Evolutionary conservation across 2,329 filamentous ascomycete species (phyloP).

Genomic region (Ophiostoma populinum): DNA sequence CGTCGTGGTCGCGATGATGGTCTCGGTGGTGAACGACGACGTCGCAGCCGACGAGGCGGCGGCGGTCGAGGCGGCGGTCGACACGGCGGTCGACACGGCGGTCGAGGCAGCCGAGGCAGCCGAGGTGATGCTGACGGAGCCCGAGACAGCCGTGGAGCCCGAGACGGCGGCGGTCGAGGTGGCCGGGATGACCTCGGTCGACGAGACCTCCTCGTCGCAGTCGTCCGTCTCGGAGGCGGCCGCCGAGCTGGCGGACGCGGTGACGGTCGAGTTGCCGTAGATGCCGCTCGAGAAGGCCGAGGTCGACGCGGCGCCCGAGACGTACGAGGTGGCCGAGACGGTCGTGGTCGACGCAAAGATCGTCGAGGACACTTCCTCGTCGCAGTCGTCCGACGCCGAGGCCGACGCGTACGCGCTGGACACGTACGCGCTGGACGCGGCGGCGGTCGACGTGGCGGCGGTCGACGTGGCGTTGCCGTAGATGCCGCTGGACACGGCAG

Average conservation of each 20-base stretch:
- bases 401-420: neutral
- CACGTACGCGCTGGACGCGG: neutral
- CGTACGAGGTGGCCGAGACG: neutral
- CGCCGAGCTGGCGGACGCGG: neutral
- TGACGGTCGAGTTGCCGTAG: neutral
- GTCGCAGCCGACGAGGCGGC: neutral
- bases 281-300: neutral
- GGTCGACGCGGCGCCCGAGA: neutral
- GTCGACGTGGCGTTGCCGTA: neutral
- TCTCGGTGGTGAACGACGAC: slow-evolving; percentile 7
- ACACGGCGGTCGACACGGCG: neutral
- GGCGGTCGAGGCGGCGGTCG: neutral
- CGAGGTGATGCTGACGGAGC: slow-evolving; percentile 15
- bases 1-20: slow-evolving; percentile 14
- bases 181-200: neutral
- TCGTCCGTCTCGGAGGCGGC: neutral
- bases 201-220: neutral
- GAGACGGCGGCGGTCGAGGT: neutral
- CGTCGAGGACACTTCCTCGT: neutral
- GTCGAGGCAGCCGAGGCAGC: neutral
- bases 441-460: neutral
- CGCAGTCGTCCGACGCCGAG: neutral
- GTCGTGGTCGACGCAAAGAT: neutral
- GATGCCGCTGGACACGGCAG: neutral
- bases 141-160: slow-evolving; percentile 9